phyloP scores from a whole-genome alignment of 352 stramenopile species.

The Pythium oligandrum region DNA sequence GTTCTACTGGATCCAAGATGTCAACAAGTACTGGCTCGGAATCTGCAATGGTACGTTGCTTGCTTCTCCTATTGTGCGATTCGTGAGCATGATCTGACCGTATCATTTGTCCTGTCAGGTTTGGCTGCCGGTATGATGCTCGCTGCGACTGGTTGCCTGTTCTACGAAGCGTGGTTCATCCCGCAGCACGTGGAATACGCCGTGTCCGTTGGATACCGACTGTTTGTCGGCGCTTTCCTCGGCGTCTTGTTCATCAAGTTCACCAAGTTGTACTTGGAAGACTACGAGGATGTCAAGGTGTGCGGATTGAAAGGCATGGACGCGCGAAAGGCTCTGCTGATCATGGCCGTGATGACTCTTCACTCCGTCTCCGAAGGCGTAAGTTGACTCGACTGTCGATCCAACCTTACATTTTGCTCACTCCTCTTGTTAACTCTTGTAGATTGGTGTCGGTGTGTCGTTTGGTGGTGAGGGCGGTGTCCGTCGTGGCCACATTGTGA shows the following conservation, averaged over 20 bases:
- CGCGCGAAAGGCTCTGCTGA: constrained; percentile 91
- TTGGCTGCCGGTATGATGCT: constrained; percentile 98
- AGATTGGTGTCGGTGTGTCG: constrained; percentile 95
- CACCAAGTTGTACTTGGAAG: constrained; percentile 93
- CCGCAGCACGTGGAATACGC: constrained; percentile 65
- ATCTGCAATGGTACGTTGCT: constrained; percentile 79
- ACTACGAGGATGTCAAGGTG: constrained; percentile 94
- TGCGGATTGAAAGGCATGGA: constrained; percentile 75
- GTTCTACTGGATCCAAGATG: constrained; percentile 91
- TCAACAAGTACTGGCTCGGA: constrained; percentile 93
- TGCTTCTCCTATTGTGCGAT: no score
- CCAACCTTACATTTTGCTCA: neutral
- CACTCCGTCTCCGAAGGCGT: constrained; percentile 98
- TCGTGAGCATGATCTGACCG: neutral
- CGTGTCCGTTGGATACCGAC: constrained; percentile 69
- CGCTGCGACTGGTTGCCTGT: constrained; percentile 92
- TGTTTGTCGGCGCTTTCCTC: constrained; percentile 85
- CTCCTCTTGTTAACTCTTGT: constrained; percentile 2
- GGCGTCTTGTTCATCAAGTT: constrained; percentile 96
- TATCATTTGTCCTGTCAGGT: constrained; percentile 20
- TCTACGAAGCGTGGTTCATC: constrained; percentile 90
- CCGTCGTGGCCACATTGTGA: constrained; percentile 95
- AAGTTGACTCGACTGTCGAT: constrained; percentile 11
- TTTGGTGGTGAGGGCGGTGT: constrained; percentile 93
- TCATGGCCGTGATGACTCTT: constrained; percentile 98